Evolutionary conservation across 768 basidiomycete genomes (phyloP).

Genomic region (Lactifluus rugatus): DNA sequence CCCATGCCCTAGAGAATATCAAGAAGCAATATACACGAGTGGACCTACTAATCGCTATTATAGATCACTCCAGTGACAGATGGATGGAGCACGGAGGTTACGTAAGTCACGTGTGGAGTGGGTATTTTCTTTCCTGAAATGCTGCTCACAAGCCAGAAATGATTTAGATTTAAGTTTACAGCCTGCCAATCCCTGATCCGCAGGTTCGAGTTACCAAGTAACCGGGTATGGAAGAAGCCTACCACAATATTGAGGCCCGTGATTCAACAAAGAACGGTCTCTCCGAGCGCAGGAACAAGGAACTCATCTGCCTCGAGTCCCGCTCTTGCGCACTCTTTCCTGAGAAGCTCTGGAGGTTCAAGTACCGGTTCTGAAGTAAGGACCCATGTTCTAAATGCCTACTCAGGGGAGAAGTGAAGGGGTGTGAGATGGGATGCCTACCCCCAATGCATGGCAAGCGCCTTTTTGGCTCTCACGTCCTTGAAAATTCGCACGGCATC

Average conservation of each 20-base stretch:
- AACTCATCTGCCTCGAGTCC: conserved; percentile 50
- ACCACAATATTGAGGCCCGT: not conserved
- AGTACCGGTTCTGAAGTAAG: conserved; percentile 45
- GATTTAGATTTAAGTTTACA: too few relatives aligned
- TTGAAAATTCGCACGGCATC: conserved; percentile 61
- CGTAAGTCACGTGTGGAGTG: too few relatives aligned
- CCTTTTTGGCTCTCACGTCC: conserved; percentile 50
- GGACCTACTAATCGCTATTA: too few relatives aligned
- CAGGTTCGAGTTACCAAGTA: not conserved
- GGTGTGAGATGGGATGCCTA: conserved; percentile 22
- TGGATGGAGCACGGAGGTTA: too few relatives aligned
- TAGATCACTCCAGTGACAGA: too few relatives aligned
- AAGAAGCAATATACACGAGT: not conserved
- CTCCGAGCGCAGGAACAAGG: conserved; percentile 48
- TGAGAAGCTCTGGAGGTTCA: conserved; percentile 50
- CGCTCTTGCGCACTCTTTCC: conserved; percentile 39
- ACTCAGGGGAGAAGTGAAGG: not conserved
- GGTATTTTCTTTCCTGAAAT: too few relatives aligned
- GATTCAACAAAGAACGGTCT: conserved; percentile 33
- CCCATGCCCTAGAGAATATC: not conserved
- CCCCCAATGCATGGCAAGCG: conserved; percentile 68
- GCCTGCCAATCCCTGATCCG: too few relatives aligned
- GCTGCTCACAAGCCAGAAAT: too few relatives aligned
- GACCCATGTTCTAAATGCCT: conserved; percentile 37
- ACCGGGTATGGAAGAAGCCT: not conserved